Evolutionary conservation across 164 flowering plant species (phyloP).

Genomic region (Tetrastigma voinierianum): DNA sequence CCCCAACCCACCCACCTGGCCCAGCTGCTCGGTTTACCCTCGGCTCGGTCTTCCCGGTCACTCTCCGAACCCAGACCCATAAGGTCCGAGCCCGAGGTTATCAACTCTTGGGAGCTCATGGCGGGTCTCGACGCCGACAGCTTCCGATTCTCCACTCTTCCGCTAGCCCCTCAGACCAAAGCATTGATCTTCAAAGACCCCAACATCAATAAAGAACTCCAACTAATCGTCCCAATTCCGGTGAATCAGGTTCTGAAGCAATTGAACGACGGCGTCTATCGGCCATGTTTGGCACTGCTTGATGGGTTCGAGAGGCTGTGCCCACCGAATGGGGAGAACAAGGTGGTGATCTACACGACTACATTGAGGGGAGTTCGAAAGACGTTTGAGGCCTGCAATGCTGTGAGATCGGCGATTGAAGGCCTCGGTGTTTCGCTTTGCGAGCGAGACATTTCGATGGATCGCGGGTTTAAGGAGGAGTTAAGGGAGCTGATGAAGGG

Average conservation of each 20-base stretch:
- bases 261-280: background rate
- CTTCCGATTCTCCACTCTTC: slow-evolving; percentile 55
- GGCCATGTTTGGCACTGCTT: background rate
- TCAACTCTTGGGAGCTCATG: slow-evolving; percentile 97
- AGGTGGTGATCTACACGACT: slow-evolving; percentile 78
- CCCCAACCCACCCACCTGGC: slow-evolving; percentile 24
- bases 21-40: slow-evolving; percentile 40
- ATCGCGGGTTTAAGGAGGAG: slow-evolving; percentile 79
- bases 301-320: slow-evolving; percentile 42
- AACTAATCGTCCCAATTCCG: slow-evolving; percentile 4
- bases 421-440: slow-evolving; percentile 49
- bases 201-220: slow-evolving; percentile 11
- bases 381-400: slow-evolving; percentile 80
- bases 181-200: slow-evolving; percentile 19
- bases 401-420: slow-evolving; percentile 59
- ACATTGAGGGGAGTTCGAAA: slow-evolving; percentile 74
- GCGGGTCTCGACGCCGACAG: slow-evolving; percentile 76
- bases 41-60: slow-evolving; percentile 29
- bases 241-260: background rate
- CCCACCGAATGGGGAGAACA: slow-evolving; percentile 65
- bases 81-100: slow-evolving; percentile 54
- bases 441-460: slow-evolving; percentile 89
- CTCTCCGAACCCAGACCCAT: slow-evolving; percentile 20
- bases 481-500: slow-evolving; percentile 54
- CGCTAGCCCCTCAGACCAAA: slow-evolving; percentile 13